Conservation (phyloP, 2,329 filamentous ascomycete genomes). For the Aspergillus novoparasiticus region DNA sequence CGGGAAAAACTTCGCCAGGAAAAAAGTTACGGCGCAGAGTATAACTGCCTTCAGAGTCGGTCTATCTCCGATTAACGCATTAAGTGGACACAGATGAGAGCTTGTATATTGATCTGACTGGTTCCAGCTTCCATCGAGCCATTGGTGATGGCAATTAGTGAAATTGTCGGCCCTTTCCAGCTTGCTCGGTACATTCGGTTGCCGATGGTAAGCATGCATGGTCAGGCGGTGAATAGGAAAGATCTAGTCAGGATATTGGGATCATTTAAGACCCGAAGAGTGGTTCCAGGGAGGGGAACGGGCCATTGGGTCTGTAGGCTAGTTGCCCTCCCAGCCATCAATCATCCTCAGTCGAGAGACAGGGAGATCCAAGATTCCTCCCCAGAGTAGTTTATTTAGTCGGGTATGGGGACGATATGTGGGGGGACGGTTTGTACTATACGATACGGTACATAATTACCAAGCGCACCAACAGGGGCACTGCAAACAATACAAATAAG, state of each 20-base stretch:
- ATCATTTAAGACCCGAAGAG: background rate
- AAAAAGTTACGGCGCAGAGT: conserved; percentile 4
- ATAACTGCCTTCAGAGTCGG: conserved; percentile 11
- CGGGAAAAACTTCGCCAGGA: conserved; percentile 3
- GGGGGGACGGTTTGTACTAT: background rate
- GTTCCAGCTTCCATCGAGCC: background rate
- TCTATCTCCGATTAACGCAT: conserved; percentile 13
- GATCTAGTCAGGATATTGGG: background rate
- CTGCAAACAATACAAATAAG: conserved; percentile 18
- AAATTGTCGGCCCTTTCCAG: background rate
- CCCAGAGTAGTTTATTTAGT: background rate
- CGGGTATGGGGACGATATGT: background rate
- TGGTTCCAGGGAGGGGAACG: background rate
- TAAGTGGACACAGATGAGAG: background rate
- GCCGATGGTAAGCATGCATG: background rate
- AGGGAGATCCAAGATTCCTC: background rate
- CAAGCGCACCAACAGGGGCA: background rate
- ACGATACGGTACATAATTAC: conserved; percentile 7
- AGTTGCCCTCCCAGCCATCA: background rate
- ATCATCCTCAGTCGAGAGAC: background rate
- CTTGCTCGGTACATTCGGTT: background rate
- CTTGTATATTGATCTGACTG: background rate
- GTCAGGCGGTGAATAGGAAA: background rate
- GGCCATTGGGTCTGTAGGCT: background rate
- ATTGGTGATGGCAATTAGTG: background rate